phyloP scores from a whole-genome alignment of 495 filamentous ascomycete species.

The Aspergillus saccharolyticus region DNA sequence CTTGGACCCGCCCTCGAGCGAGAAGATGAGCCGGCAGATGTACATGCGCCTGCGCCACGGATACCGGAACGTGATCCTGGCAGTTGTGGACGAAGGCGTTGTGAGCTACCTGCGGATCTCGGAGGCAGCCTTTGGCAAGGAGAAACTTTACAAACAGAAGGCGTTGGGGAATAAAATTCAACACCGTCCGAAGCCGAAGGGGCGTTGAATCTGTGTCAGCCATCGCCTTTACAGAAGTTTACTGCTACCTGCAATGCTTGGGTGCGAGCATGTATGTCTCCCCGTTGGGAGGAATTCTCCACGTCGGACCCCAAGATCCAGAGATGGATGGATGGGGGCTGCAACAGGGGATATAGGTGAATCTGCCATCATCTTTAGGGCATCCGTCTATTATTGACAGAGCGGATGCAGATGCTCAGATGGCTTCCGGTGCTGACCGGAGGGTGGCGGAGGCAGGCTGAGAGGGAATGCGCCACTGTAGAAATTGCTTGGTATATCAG shows the following conservation, averaged over 20 bases:
- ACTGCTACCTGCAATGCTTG: not conserved
- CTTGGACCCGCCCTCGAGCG: conserved; percentile 51
- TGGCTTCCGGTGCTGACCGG: conserved; percentile 29
- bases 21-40: conserved; percentile 45
- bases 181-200: conserved; percentile 29
- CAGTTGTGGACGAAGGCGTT: conserved; percentile 83
- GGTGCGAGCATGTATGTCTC: conserved; percentile 24
- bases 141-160: conserved; percentile 53
- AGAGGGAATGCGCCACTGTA: not conserved
- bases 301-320: conserved; percentile 28
- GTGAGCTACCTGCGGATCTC: conserved; percentile 78
- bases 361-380: conserved; percentile 81
- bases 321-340: conserved; percentile 21
- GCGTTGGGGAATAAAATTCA: conserved; percentile 32
- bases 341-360: conserved; percentile 30
- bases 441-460: not conserved
- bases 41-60: conserved; percentile 78
- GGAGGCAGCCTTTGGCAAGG: conserved; percentile 74
- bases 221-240: too few relatives aligned
- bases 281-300: conserved; percentile 18
- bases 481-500: not conserved
- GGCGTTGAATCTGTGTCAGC: conserved; percentile 21
- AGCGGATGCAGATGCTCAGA: conserved; percentile 57
- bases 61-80: conserved; percentile 76
- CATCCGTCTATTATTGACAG: conserved; percentile 52